Evolutionary conservation across 1,284 basidiomycete species (phyloP).

Genomic region (Malassezia japonica): DNA sequence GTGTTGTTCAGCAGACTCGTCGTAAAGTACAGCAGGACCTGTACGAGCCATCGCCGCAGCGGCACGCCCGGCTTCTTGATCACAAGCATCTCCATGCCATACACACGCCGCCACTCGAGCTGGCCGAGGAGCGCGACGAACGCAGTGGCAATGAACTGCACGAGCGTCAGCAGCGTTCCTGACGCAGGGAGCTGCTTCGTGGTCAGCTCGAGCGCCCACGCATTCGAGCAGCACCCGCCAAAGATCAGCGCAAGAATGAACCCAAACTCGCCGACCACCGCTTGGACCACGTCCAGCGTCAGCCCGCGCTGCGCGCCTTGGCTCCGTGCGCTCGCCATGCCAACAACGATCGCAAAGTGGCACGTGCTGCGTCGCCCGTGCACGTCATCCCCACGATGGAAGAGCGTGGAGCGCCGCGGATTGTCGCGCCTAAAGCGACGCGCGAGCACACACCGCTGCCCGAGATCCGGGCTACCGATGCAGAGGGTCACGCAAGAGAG

Average conservation of each 20-base stretch:
- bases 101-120: conserved; percentile 9
- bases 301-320: background rate
- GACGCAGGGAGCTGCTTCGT: conserved; percentile 30
- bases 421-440: too few relatives aligned
- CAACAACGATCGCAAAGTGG: too few relatives aligned
- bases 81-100: conserved; percentile 1
- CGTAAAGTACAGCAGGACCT: conserved; percentile 71
- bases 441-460: too few relatives aligned
- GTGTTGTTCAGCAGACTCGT: conserved; percentile 81
- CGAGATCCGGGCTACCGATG: too few relatives aligned
- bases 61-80: conserved; percentile 54
- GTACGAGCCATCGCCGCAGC: conserved; percentile 63
- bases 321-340: background rate
- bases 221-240: conserved; percentile 46
- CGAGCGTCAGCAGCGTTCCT: conserved; percentile 42
- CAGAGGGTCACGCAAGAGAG: too few relatives aligned
- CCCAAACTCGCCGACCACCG: conserved; percentile 6
- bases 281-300: background rate
- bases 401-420: too few relatives aligned
- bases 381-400: too few relatives aligned
- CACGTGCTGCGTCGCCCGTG: too few relatives aligned
- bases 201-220: conserved; percentile 35
- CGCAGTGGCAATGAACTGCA: conserved; percentile 38
- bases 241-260: conserved; percentile 43
- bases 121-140: conserved; percentile 28